These are phyloP conservation scores for Dothistroma septosporum DNA, from an alignment of 2,329 filamentous ascomycete genomes.

Conservation along the genomic window DNA sequence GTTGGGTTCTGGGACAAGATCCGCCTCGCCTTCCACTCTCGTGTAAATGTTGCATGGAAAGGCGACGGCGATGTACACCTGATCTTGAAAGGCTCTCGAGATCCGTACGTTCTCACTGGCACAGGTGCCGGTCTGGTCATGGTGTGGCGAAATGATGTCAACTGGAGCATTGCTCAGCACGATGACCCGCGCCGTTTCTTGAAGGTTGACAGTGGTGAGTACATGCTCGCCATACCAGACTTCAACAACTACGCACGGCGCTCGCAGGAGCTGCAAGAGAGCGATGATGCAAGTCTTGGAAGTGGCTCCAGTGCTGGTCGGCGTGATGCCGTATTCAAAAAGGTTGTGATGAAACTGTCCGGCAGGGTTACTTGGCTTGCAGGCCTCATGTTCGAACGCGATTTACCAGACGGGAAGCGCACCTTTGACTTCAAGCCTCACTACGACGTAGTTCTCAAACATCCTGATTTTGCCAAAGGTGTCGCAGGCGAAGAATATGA, in stretches of 20 bases:
- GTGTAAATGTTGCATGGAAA: slow-evolving; percentile 84
- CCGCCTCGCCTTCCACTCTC: slow-evolving; percentile 86
- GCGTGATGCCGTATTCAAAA: slow-evolving; percentile 84
- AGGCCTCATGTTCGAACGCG: slow-evolving; percentile 86
- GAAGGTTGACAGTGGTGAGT: slow-evolving; percentile 92
- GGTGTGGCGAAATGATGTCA: slow-evolving; percentile 96
- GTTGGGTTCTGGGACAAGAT: slow-evolving; percentile 99
- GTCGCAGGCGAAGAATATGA: slow-evolving; percentile 63
- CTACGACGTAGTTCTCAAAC: slow-evolving; percentile 82
- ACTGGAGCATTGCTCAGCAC: slow-evolving; percentile 76
- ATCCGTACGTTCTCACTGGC: slow-evolving; percentile 89
- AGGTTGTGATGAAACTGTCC: slow-evolving; percentile 97
- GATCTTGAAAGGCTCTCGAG: slow-evolving; percentile 79
- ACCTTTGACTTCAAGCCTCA: slow-evolving; percentile 89
- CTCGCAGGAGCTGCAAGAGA: slow-evolving; percentile 45
- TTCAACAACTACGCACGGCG: slow-evolving; percentile 82
- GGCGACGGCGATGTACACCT: slow-evolving; percentile 94
- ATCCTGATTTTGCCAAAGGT: slow-evolving; percentile 67
- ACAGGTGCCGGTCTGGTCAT: slow-evolving; percentile 93
- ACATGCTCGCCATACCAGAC: slow-evolving; percentile 89
- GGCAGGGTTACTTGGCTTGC: slow-evolving; percentile 91
- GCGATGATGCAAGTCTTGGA: slow-evolving; percentile 55
- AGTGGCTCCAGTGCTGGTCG: slow-evolving; percentile 62
- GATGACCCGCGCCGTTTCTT: slow-evolving; percentile 91
- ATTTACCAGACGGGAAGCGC: slow-evolving; percentile 65